A percentile compares a stretch with the other conserved stretches of the same genome.
Evolutionary conservation across 2,329 filamentous ascomycete species (phyloP).

Genomic region (Calonectria montana): DNA sequence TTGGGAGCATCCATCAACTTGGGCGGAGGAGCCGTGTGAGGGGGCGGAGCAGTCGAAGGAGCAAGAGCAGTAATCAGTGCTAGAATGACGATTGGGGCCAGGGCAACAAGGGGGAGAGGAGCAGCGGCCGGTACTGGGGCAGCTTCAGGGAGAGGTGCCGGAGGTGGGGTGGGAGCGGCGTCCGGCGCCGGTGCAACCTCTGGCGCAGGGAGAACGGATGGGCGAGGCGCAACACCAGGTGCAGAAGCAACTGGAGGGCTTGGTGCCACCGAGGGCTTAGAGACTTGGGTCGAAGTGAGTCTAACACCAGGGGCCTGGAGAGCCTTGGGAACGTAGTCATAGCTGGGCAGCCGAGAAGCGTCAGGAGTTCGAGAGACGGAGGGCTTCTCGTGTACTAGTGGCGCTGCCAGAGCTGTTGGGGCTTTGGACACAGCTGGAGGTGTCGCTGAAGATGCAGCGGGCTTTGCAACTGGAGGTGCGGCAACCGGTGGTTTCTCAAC

Average conservation of each 20-base stretch:
- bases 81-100: slow-evolving; percentile 27
- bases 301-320: slow-evolving; percentile 5
- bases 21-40: slow-evolving; percentile 14
- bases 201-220: slow-evolving; percentile 9
- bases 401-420: not conserved
- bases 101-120: slow-evolving; percentile 20
- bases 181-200: slow-evolving; percentile 12
- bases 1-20: slow-evolving; percentile 17
- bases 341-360: slow-evolving; percentile 3
- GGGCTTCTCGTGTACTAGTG: slow-evolving; percentile 8
- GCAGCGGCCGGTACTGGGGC: too few relatives aligned
- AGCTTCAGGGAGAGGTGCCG: slow-evolving; percentile 18
- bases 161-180: slow-evolving; percentile 6
- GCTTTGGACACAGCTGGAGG: not conserved
- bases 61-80: slow-evolving; percentile 16
- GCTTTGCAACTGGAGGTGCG: not conserved
- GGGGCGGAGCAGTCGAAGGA: slow-evolving; percentile 11
- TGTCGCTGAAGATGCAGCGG: not conserved
- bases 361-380: slow-evolving; percentile 13
- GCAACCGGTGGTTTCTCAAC: not conserved
- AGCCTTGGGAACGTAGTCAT: slow-evolving; percentile 8
- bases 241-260: not conserved
- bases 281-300: not conserved
- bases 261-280: not conserved
- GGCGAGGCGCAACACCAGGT: slow-evolving; percentile 15